Conservation (phyloP, 2,329 filamentous ascomycete genomes). For the Lasiodiplodia citricola region DNA sequence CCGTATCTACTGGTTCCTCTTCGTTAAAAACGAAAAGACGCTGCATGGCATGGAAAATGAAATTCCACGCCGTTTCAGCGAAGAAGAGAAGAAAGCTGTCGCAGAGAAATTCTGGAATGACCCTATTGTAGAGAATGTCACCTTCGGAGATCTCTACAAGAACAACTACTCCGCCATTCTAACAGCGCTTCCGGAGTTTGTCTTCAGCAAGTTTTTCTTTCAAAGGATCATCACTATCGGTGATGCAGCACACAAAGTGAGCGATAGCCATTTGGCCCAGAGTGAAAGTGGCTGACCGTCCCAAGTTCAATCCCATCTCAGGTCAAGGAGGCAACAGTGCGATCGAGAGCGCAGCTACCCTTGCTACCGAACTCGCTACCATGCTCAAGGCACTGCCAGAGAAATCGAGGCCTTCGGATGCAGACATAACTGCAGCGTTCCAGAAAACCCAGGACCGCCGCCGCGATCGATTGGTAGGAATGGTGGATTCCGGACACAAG, state of each 20-base stretch:
- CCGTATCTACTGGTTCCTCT: slow-evolving; percentile 35
- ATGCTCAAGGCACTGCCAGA: neutral
- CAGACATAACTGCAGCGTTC: neutral
- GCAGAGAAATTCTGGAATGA: slow-evolving; percentile 36
- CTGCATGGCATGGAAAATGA: slow-evolving; percentile 30
- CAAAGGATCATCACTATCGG: slow-evolving; percentile 48
- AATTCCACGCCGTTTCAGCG: slow-evolving; percentile 37
- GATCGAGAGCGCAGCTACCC: slow-evolving; percentile 32
- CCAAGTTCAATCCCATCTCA: slow-evolving; percentile 30
- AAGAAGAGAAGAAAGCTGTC: slow-evolving; percentile 38
- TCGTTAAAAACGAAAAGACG: slow-evolving; percentile 34
- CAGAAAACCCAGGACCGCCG: neutral
- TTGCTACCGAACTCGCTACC: slow-evolving; percentile 20
- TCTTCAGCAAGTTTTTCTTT: slow-evolving; percentile 47
- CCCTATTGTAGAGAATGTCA: slow-evolving; percentile 36
- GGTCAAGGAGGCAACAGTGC: slow-evolving; percentile 33
- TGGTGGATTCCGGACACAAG: neutral
- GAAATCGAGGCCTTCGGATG: neutral
- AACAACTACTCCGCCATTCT: slow-evolving; percentile 31
- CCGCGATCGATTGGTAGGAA: neutral
- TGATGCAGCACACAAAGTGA: slow-evolving; percentile 51
- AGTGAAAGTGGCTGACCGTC: neutral
- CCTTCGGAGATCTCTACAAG: slow-evolving; percentile 45
- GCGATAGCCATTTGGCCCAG: neutral
- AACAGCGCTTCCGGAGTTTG: slow-evolving; percentile 44